These are phyloP conservation scores for Quercus engelmannii DNA, from an alignment of 306 rosid species.

Conservation along the genomic window DNA sequence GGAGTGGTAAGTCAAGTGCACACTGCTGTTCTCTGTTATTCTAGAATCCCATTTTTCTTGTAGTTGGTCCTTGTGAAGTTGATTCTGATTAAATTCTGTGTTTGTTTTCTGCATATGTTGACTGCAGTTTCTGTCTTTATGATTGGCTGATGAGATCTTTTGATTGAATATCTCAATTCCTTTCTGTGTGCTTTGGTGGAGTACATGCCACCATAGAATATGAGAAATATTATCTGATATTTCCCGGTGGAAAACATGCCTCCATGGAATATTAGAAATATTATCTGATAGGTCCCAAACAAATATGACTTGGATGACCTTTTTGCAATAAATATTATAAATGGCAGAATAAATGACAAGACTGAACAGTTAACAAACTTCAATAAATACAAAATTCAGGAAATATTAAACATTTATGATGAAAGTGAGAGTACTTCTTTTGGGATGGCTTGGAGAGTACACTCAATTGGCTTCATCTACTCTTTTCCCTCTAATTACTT, in stretches of 20 bases:
- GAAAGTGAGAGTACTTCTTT: too few species aligned
- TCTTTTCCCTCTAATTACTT: neutral
- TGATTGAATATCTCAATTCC: neutral
- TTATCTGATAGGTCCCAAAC: neutral
- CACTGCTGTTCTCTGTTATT: neutral
- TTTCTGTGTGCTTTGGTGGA: neutral
- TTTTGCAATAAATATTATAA: neutral
- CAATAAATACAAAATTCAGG: neutral
- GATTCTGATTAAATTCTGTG: neutral
- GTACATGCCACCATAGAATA: constrained; percentile 1
- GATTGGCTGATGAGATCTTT: neutral
- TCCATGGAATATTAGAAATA: neutral
- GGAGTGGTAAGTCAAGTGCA: constrained; percentile 76
- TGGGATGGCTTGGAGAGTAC: neutral
- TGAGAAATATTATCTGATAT: neutral
- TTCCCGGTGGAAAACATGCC: neutral
- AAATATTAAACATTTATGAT: neutral
- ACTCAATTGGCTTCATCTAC: neutral
- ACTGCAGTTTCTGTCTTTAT: neutral
- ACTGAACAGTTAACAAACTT: neutral
- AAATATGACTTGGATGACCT: neutral
- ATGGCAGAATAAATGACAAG: neutral
- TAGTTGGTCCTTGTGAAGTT: constrained; percentile 3
- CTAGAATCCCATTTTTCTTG: neutral
- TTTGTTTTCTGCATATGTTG: neutral